A percentile compares a stretch with the other conserved stretches of the same genome.
These are phyloP conservation scores for Solanum paucissectum DNA, from an alignment of 257 asterid genomes.

Conservation along the genomic window DNA sequence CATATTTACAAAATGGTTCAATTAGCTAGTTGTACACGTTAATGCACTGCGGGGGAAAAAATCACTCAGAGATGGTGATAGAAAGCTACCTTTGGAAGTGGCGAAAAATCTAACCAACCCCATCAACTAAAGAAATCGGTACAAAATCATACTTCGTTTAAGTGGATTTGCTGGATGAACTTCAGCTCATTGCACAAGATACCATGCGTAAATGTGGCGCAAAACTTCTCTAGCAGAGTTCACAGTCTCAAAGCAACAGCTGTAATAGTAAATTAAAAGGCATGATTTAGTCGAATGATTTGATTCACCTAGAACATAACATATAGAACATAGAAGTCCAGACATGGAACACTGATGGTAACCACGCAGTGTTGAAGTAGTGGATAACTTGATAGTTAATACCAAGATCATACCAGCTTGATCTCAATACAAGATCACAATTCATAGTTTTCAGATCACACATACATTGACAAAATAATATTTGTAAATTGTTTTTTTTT, in stretches of 20 bases:
- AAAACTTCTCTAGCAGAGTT: neutral
- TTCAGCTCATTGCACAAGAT: neutral
- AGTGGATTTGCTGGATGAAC: neutral
- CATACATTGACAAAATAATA: neutral
- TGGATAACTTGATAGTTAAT: neutral
- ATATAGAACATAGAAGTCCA: neutral
- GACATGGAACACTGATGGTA: neutral
- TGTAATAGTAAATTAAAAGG: neutral
- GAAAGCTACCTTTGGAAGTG: slow-evolving; percentile 11
- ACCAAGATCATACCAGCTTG: neutral
- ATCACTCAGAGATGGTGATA: neutral
- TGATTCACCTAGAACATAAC: neutral
- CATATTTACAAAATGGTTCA: neutral
- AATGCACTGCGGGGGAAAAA: neutral
- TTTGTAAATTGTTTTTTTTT: neutral
- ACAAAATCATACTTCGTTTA: neutral
- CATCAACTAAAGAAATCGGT: slow-evolving; percentile 2
- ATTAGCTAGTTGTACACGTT: neutral
- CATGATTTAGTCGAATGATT: neutral
- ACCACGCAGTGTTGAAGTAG: neutral
- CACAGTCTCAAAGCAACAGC: neutral
- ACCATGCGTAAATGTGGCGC: neutral
- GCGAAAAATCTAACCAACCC: slow-evolving; percentile 11
- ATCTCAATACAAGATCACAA: neutral
- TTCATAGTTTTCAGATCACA: neutral